Conservation (phyloP, 148 eudicot species). For the Rhododendron griersonianum region DNA sequence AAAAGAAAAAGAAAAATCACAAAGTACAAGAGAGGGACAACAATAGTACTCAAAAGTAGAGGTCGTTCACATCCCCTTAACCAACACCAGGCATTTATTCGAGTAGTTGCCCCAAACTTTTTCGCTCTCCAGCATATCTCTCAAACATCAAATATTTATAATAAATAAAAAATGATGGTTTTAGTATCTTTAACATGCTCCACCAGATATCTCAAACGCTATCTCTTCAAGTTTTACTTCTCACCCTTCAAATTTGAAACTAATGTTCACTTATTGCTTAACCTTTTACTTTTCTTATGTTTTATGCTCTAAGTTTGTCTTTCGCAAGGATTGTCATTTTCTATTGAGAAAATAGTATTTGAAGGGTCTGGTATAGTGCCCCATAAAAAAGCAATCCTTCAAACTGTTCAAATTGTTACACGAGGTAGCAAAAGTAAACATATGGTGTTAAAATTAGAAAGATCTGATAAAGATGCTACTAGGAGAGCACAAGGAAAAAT, state of each 20-base stretch:
- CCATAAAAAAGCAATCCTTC: background rate
- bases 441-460: background rate
- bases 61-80: background rate
- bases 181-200: background rate
- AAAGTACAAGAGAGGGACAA: background rate
- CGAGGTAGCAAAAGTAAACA: background rate
- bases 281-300: background rate
- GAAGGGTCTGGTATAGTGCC: background rate
- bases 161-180: background rate
- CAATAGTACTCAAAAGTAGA: background rate
- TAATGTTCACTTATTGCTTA: background rate
- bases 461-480: background rate
- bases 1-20: background rate
- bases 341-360: background rate
- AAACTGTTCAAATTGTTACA: background rate
- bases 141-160: background rate
- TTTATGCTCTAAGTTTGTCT: background rate
- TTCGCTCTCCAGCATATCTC: background rate
- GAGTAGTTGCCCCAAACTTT: background rate
- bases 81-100: background rate
- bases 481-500: background rate
- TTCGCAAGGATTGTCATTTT: background rate
- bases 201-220: background rate
- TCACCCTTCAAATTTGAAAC: background rate
- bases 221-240: background rate